Conservation (phyloP, 129 eudicot genomes). For the Glebionis coronaria region DNA sequence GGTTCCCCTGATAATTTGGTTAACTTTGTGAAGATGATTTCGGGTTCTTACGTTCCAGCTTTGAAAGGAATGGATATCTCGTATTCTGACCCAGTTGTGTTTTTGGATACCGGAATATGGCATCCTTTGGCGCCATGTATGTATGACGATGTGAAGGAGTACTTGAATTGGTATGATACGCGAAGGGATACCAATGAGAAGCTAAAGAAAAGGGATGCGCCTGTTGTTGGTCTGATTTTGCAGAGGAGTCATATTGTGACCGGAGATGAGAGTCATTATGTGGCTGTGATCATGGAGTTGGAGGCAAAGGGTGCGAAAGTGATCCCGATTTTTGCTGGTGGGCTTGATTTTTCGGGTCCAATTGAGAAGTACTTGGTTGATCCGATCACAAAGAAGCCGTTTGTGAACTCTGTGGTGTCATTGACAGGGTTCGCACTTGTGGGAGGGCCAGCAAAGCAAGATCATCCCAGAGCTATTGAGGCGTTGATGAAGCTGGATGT, state of each 20-base stretch:
- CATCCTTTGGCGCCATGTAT: conserved; percentile 98
- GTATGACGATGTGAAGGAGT: conserved; percentile 99
- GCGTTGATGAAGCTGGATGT: conserved; percentile 95
- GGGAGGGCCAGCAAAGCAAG: conserved; percentile 99
- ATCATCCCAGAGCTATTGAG: conserved; percentile 93
- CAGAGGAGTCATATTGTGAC: conserved; percentile 98
- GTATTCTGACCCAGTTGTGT: conserved; percentile 96
- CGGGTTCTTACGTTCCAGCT: conserved; percentile 91
- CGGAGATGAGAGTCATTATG: conserved; percentile 96
- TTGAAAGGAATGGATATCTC: conserved; percentile 65
- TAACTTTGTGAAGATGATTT: conserved; percentile 85
- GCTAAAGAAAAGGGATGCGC: conserved; percentile 67
- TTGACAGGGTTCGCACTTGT: conserved; percentile 95
- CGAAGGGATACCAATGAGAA: conserved; percentile 85
- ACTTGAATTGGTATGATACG: conserved; percentile 95
- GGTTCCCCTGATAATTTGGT: conserved; percentile 97
- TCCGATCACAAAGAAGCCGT: conserved; percentile 86
- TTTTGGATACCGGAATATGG: conserved; percentile 91
- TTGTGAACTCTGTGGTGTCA: conserved; percentile 83
- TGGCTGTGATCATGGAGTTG: conserved; percentile 97
- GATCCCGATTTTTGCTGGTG: conserved; percentile 93
- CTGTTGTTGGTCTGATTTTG: conserved; percentile 77
- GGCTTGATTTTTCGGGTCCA: conserved; percentile 96
- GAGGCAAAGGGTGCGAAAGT: conserved; percentile 98
- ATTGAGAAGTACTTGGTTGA: conserved; percentile 79